Conservation (phyloP, 257 asterid species). For the Hygrophila difformis region DNA sequence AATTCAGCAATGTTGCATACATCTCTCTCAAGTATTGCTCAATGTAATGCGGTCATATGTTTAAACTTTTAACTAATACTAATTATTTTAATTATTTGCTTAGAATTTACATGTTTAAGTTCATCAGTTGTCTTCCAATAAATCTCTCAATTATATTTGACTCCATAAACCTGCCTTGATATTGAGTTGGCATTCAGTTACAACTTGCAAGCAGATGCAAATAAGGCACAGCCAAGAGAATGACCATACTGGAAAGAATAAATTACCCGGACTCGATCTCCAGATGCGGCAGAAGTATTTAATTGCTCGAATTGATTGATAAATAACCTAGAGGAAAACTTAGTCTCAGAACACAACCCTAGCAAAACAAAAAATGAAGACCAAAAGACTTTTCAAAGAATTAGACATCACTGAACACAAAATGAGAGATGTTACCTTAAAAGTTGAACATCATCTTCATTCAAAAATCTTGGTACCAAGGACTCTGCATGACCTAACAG, state of each 20-base stretch:
- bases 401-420: constrained; percentile 8
- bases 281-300: constrained; percentile 40
- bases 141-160: constrained; percentile 17
- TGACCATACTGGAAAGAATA: constrained; percentile 24
- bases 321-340: constrained; percentile 56
- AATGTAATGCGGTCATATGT: background rate
- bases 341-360: constrained; percentile 8
- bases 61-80: background rate
- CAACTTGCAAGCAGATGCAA: constrained; percentile 17
- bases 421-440: constrained; percentile 45
- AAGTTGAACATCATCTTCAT: constrained; percentile 88
- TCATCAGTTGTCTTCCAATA: constrained; percentile 18
- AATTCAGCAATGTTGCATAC: background rate
- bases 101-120: constrained; percentile 18
- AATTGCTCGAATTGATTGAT: constrained; percentile 44
- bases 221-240: constrained; percentile 4
- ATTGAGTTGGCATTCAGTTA: constrained; percentile 20
- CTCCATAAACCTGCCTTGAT: constrained; percentile 19
- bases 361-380: background rate
- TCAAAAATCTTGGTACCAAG: constrained; percentile 69
- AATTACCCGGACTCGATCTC: constrained; percentile 50
- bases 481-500: constrained; percentile 89
- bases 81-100: background rate
- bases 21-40: constrained; percentile 12
- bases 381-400: background rate